These are phyloP conservation scores for Drosera spatulata DNA, from an alignment of 179 eudicot genomes.

Conservation along the genomic window DNA sequence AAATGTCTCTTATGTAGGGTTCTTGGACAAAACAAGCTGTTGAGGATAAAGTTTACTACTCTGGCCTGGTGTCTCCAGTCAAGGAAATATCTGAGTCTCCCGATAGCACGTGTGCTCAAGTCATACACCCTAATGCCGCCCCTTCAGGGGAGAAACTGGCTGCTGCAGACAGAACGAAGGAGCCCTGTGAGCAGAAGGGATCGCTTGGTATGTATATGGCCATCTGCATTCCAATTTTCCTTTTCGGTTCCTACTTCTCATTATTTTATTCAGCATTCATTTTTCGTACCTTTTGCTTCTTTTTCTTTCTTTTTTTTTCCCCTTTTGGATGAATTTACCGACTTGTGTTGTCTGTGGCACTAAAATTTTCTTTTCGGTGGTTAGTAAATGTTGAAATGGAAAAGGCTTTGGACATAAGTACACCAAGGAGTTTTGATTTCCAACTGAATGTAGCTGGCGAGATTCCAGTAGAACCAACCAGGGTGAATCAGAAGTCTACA, in stretches of 20 bases:
- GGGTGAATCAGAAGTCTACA: constrained; percentile 8
- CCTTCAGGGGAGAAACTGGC: constrained; percentile 10
- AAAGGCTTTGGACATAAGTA: constrained; percentile 12
- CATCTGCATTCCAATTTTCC: neutral
- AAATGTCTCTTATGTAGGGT: constrained; percentile 19
- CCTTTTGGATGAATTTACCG: too few relatives aligned
- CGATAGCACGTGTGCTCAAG: constrained; percentile 47
- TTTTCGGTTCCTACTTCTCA: too few relatives aligned
- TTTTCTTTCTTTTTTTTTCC: too few relatives aligned
- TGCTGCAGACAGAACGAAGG: constrained; percentile 12
- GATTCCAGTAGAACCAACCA: constrained; percentile 12
- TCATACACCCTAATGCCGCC: constrained; percentile 15
- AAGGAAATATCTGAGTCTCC: constrained; percentile 22
- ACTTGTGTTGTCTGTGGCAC: too few relatives aligned
- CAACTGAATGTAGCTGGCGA: constrained; percentile 12
- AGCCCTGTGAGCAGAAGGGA: constrained; percentile 15
- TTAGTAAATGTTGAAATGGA: constrained; percentile 1
- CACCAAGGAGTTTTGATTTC: constrained; percentile 9
- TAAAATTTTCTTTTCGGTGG: too few relatives aligned
- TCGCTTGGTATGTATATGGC: constrained; percentile 13
- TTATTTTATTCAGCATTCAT: too few relatives aligned
- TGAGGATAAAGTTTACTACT: constrained; percentile 26
- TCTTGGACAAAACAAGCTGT: constrained; percentile 47
- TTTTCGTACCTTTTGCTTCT: too few relatives aligned
- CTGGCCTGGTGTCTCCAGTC: constrained; percentile 15